Evolutionary conservation across 768 basidiomycete species (phyloP).

Genomic region (Leucocoprinus sp.): DNA sequence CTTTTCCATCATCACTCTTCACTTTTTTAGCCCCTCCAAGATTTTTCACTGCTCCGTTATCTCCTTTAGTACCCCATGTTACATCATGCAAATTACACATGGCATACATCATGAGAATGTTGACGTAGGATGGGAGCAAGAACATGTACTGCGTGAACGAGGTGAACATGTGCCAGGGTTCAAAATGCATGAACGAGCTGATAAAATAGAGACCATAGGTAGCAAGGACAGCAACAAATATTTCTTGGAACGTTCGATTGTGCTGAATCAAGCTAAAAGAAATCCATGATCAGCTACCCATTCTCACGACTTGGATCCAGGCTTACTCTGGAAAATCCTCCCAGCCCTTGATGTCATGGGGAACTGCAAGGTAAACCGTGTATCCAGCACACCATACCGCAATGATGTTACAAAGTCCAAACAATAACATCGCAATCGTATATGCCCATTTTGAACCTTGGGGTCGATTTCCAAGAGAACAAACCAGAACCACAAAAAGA

Average conservation of each 20-base stretch:
- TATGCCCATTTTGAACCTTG: conserved; percentile 88
- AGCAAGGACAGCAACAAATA: conserved; percentile 70
- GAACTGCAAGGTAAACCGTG: conserved; percentile 81
- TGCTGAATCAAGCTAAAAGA: conserved; percentile 44
- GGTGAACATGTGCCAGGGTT: conserved; percentile 97
- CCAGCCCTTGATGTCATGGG: conserved; percentile 71
- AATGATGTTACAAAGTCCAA: conserved; percentile 71
- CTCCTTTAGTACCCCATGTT: conserved; percentile 90
- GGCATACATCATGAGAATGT: conserved; percentile 90
- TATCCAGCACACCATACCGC: conserved; percentile 87
- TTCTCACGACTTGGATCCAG: conserved; percentile 8
- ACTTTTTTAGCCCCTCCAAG: conserved; percentile 88
- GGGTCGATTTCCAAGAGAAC: conserved; percentile 88
- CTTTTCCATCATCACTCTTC: conserved; percentile 77
- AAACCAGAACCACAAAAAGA: conserved; percentile 74
- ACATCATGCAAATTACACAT: conserved; percentile 92
- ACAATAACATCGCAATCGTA: conserved; percentile 63
- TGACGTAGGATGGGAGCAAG: conserved; percentile 69
- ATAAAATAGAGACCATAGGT: conserved; percentile 83
- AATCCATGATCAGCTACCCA: background rate
- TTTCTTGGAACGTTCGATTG: conserved; percentile 72
- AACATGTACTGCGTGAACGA: conserved; percentile 90
- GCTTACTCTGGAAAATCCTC: conserved; percentile 59
- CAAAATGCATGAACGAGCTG: conserved; percentile 79
- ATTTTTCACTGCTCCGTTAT: conserved; percentile 82